phyloP scores from a whole-genome alignment of 2,329 filamentous ascomycete species.

The Calonectria crousiana region DNA sequence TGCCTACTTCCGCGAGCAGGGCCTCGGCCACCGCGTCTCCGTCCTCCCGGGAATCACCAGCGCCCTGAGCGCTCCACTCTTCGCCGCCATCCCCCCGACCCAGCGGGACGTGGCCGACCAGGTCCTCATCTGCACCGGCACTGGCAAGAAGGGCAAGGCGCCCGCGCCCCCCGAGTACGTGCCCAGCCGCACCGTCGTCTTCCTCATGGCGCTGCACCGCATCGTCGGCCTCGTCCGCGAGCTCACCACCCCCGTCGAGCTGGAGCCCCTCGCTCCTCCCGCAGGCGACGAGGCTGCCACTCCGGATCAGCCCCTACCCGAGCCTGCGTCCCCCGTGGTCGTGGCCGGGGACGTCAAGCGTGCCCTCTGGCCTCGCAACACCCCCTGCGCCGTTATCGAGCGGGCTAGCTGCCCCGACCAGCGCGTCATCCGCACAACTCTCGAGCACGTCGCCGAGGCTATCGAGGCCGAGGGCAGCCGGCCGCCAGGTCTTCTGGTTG shows the following conservation, averaged over 20 bases:
- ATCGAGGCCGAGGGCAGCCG: conserved; percentile 90
- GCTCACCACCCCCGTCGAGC: conserved; percentile 65
- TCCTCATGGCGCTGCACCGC: conserved; percentile 94
- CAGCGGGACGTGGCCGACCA: conserved; percentile 93
- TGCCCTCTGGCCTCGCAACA: conserved; percentile 76
- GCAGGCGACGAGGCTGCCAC: conserved; percentile 36
- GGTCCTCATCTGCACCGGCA: conserved; percentile 95
- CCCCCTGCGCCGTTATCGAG: conserved; percentile 93
- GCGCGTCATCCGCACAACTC: conserved; percentile 87
- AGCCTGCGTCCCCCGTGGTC: conserved; percentile 2
- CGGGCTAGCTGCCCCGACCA: conserved; percentile 95
- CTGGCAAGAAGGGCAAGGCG: conserved; percentile 87
- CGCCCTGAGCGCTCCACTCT: conserved; percentile 87
- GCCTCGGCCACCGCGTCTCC: conserved; percentile 71
- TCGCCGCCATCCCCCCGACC: conserved; percentile 88
- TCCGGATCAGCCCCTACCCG: conserved; percentile 23
- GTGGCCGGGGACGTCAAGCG: conserved; percentile 44
- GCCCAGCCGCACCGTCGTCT: conserved; percentile 84
- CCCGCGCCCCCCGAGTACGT: conserved; percentile 87
- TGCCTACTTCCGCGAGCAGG: conserved; percentile 80
- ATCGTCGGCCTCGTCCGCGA: conserved; percentile 80
- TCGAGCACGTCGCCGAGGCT: conserved; percentile 82
- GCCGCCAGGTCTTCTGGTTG: conserved; percentile 88
- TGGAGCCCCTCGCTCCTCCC: conserved; percentile 38
- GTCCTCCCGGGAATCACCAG: conserved; percentile 94